Evolutionary conservation across 345 rosid species (phyloP), one percentile per base, ranked within the genome.

Genomic region (Murraya koenigii): DNA sequence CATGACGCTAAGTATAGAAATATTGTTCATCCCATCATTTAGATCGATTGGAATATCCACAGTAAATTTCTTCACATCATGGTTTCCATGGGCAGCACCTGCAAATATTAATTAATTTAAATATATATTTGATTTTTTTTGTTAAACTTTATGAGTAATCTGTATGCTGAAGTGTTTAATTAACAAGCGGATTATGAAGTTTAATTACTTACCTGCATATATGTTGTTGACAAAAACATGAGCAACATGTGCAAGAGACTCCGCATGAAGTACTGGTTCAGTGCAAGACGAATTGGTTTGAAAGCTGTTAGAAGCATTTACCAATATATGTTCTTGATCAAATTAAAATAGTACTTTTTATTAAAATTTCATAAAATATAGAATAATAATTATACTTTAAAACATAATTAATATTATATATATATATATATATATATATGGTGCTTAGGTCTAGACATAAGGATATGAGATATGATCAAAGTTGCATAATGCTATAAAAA

Each of bases 81-180:
- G 87, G 74, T 86, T 90, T 86, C 99, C 93, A 75, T 88, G 99
- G 33, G 86, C 95, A 62, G 83, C 79, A 70, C 98, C 99, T 95
- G 79, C 68, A 55, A 68, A 33, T 8, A 14, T 41, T 3, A 70
- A 13, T 13, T 44, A 44, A 44, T 44, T 44, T 3, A 44, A 11
- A 44, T 11, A 44, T 2, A 11, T 44, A 11, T 44, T 41, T 11
- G 14, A 10, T 41, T 41, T 41, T 11, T 1, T 0, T 0, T 0
- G 0, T 10, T 10, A 39, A 10, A 44, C 0, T 2, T 13, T 44
- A 39, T 8, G 11, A 8, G 44, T 8, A 39, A 39, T 39, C 44
- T 39, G 44, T 8, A 8, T 39, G 44, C 10, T 39, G 44, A 39
- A 36, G 1, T 36, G 11, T 36, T 35, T 17, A 7, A 35, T 13